A percentile compares a stretch with the other conserved stretches of the same genome.
Evolutionary conservation across 164 flowering plant species (phyloP).

Genomic region (Aristolochia contorta): DNA sequence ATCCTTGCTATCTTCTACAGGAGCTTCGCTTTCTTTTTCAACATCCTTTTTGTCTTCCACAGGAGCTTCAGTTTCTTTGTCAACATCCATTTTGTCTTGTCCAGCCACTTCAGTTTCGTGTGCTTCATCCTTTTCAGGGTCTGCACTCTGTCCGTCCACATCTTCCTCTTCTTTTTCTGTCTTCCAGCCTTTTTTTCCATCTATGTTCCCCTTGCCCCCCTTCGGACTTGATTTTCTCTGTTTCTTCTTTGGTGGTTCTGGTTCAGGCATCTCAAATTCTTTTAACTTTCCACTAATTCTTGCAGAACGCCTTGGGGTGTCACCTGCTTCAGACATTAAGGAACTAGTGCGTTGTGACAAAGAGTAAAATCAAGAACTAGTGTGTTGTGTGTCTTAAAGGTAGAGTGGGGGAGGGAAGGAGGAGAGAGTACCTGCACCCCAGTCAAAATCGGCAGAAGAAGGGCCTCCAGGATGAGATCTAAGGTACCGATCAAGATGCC

Average conservation of each 20-base stretch:
- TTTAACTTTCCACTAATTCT: slow-evolving; percentile 39
- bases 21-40: no score
- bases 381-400: no score
- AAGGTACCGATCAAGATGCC: slow-evolving; percentile 30
- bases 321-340: slow-evolving; percentile 21
- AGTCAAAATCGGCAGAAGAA: slow-evolving; percentile 34
- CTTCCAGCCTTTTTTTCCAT: not conserved
- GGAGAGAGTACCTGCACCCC: slow-evolving; percentile 37
- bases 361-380: not conserved
- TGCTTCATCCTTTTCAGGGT: not conserved
- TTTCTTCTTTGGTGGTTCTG: slow-evolving; percentile 28
- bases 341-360: not conserved
- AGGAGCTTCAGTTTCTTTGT: no score
- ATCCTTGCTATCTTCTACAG: no score
- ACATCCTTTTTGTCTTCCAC: no score
- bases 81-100: not conserved
- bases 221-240: slow-evolving; percentile 24
- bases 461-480: slow-evolving; percentile 41
- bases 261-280: slow-evolving; percentile 29
- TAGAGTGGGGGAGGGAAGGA: no score
- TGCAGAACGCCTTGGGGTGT: slow-evolving; percentile 50
- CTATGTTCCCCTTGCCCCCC: slow-evolving; percentile 16
- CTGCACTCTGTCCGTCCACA: not conserved
- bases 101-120: not conserved
- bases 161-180: slow-evolving; percentile 21